A percentile compares a stretch with the other conserved stretches of the same genome.
Conservation (phyloP, 371 early-diverging fungal genomes). For the Chytridiales sp. region DNA sequence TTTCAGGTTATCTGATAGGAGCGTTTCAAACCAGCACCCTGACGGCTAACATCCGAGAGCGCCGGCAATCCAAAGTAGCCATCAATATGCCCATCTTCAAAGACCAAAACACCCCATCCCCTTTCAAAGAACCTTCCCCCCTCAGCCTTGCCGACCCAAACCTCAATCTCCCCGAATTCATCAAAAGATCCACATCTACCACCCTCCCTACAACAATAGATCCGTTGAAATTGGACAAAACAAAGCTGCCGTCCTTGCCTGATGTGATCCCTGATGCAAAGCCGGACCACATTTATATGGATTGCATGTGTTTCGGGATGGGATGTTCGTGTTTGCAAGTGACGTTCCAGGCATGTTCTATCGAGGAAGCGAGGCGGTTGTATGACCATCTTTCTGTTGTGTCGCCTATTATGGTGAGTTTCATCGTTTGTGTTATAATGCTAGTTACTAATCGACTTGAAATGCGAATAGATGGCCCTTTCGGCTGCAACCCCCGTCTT, state of each 20-base stretch:
- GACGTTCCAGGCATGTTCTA: constrained; percentile 97
- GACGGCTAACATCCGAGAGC: constrained; percentile 89
- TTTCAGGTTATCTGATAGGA: neutral
- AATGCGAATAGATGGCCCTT: constrained; percentile 68
- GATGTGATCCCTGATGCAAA: constrained; percentile 57
- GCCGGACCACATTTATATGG: constrained; percentile 95
- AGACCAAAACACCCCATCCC: constrained; percentile 69
- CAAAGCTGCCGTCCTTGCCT: constrained; percentile 28
- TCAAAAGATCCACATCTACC: no score
- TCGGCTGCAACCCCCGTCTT: constrained; percentile 95
- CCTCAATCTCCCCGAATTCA: no score
- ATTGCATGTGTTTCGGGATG: constrained; percentile 99
- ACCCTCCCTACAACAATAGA: neutral
- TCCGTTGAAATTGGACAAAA: constrained; percentile 12
- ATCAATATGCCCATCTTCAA: constrained; percentile 70
- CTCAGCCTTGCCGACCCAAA: constrained; percentile 10
- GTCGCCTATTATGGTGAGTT: constrained; percentile 80
- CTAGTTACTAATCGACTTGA: constrained; percentile 1
- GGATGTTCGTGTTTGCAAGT: constrained; percentile 99
- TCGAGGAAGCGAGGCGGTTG: constrained; percentile 88
- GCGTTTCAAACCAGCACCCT: constrained; percentile 64
- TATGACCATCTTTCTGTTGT: constrained; percentile 96
- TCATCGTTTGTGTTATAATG: neutral
- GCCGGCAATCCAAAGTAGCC: constrained; percentile 90
- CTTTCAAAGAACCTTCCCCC: constrained; percentile 79